Conservation (phyloP, 1,139 yeast species). For the Candida sojae region DNA sequence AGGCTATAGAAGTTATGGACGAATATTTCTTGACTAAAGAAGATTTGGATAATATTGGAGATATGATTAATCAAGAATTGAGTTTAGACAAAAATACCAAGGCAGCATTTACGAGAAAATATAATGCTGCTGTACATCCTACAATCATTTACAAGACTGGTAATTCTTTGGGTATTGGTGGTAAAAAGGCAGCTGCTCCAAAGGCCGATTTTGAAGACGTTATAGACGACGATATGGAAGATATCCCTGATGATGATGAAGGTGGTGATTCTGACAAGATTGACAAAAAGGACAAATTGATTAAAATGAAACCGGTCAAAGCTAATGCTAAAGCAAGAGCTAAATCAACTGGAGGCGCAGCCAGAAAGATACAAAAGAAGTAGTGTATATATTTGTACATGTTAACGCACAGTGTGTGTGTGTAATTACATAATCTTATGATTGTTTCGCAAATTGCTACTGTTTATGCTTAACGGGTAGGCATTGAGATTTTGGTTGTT, state of each 20-base stretch:
- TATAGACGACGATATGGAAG: slow-evolving; percentile 57
- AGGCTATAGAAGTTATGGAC: slow-evolving; percentile 73
- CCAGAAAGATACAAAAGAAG: slow-evolving; percentile 18
- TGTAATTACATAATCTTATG: neutral
- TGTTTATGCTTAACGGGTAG: no score
- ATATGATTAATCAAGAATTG: slow-evolving; percentile 39
- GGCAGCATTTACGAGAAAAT: slow-evolving; percentile 81
- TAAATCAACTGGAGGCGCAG: slow-evolving; percentile 11
- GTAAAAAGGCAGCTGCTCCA: slow-evolving; percentile 29
- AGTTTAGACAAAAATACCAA: slow-evolving; percentile 74
- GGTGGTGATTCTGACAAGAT: slow-evolving; percentile 34
- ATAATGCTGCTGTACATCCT: slow-evolving; percentile 78
- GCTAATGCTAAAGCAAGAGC: slow-evolving; percentile 16
- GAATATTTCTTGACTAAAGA: slow-evolving; percentile 82
- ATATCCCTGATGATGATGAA: slow-evolving; percentile 33
- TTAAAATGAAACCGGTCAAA: slow-evolving; percentile 35
- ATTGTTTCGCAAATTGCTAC: neutral
- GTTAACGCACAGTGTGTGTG: neutral
- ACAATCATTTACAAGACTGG: slow-evolving; percentile 79
- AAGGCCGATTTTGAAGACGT: slow-evolving; percentile 62
- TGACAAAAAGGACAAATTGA: slow-evolving; percentile 44
- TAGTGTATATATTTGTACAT: neutral
- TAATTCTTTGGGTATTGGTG: slow-evolving; percentile 45
- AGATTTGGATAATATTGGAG: slow-evolving; percentile 80
- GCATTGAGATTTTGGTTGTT: no score